Evolutionary conservation across 2,329 filamentous ascomycete species (phyloP).

Genomic region (Pseudogymnoascus sp.): DNA sequence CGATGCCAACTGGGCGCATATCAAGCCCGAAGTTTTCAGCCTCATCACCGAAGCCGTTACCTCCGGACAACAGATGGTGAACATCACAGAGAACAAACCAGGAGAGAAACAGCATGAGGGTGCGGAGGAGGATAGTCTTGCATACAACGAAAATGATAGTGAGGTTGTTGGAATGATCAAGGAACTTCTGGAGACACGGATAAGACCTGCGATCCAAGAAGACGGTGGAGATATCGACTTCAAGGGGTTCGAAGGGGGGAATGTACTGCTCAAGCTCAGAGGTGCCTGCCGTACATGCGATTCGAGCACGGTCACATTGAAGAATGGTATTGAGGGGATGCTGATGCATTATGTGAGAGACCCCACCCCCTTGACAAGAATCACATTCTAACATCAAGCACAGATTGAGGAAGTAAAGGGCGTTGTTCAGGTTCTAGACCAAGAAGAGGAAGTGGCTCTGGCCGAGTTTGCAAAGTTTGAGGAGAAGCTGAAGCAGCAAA

Average conservation of each 20-base stretch:
- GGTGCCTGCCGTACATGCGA: constrained; percentile 95
- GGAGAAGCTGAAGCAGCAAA: constrained; percentile 63
- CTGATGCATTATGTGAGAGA: constrained; percentile 82
- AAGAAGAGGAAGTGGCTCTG: constrained; percentile 82
- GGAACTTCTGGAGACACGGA: constrained; percentile 89
- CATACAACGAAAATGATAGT: constrained; percentile 81
- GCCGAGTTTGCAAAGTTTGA: constrained; percentile 92
- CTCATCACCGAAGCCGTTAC: constrained; percentile 91
- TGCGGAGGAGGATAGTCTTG: constrained; percentile 58
- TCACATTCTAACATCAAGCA: constrained; percentile 4
- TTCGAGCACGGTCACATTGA: constrained; percentile 90
- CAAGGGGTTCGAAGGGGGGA: constrained; percentile 76
- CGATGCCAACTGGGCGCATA: constrained; percentile 85
- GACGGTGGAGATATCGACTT: constrained; percentile 98
- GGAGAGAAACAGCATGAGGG: constrained; percentile 41
- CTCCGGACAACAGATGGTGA: constrained; percentile 73
- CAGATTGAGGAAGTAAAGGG: constrained; percentile 94
- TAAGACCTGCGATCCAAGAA: constrained; percentile 92
- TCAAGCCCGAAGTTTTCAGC: constrained; percentile 91
- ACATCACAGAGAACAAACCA: constrained; percentile 54
- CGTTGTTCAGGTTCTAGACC: constrained; percentile 82
- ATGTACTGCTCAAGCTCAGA: constrained; percentile 77
- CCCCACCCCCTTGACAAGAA: not conserved
- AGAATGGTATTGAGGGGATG: constrained; percentile 98
- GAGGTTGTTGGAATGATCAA: constrained; percentile 99